These are phyloP conservation scores for Mimosa bimucronata DNA, from an alignment of 306 rosid genomes.

Conservation along the genomic window DNA sequence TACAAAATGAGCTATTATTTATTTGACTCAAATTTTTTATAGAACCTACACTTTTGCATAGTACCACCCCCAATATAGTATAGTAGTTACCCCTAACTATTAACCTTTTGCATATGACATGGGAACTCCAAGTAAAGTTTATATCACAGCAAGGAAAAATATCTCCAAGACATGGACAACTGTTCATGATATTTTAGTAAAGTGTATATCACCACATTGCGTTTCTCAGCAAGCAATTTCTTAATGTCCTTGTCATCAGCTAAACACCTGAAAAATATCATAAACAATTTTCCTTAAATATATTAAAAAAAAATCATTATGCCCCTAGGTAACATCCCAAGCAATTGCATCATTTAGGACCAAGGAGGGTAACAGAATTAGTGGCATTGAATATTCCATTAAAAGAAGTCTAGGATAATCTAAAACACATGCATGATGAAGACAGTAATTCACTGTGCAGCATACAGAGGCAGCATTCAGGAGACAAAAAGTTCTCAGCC, in stretches of 20 bases:
- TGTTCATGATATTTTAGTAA: no score
- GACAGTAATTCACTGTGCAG: neutral
- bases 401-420: neutral
- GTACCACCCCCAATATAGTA: slow-evolving; percentile 30
- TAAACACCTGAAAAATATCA: slow-evolving; percentile 70
- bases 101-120: no score
- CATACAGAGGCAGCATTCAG: neutral
- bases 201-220: no score
- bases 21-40: slow-evolving; percentile 14
- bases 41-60: slow-evolving; percentile 26
- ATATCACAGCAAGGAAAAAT: no score
- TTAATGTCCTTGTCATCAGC: slow-evolving; percentile 66
- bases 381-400: neutral
- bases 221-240: slow-evolving; percentile 58
- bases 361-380: neutral
- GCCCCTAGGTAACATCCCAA: neutral
- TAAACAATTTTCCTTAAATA: neutral
- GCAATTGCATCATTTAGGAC: neutral
- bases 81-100: slow-evolving; percentile 22
- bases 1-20: slow-evolving; percentile 13
- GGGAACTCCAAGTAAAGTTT: no score
- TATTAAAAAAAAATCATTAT: slow-evolving; percentile 2
- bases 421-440: neutral
- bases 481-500: neutral
- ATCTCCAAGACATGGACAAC: no score